Base-by-base conservation (phyloP, 2,329 filamentous ascomycete genomes). In the Fusarium euwallaceae region DNA sequence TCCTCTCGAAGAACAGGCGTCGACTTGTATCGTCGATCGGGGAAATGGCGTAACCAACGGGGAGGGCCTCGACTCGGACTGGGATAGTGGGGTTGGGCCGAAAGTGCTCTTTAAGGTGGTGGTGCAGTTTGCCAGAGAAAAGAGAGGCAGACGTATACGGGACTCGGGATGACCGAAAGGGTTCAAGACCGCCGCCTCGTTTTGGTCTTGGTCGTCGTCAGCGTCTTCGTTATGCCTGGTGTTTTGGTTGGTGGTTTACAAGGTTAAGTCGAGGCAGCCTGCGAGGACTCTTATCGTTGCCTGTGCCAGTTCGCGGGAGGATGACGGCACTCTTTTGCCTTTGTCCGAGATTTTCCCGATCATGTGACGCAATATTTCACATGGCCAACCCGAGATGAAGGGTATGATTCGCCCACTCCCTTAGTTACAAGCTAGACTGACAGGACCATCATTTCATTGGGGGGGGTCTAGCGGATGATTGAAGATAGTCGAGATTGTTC, bases 291-390 rank as follows among this genome's bases (percentile, higher is more conserved):
- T 79, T 79, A 79, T 79, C 78, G 78, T 67, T 79, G 76, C 78
- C 78, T 78, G 66, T 76, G 75, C 75, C 63, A 60, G 66, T 74
- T 75, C 63, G 67, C 65, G 45, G 74, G 68, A 67, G 74, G 79
- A 82, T 82, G 80, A 82, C 81, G 80, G 81, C 78, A 80, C 78
- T 59, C 69, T 64, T 64, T 60, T 45, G 20, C n/a, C 32, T 45
- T 81, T 80, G 78, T 60, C 76, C 78, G 81, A 60, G 39, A 69
- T 75, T 81, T 68, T 76, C 79, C 80, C 69, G 56, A 69, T 81
- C 81, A 81, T 80, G 80, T 82, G 81, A 82, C 71, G 75, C 70
- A 73, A 71, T 73, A 69, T 72, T 55, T 73, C 76, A 78, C 73
- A 78, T 73, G 71, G 77, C 51, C 66, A 60, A 55, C 45, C 37